phyloP scores from a whole-genome alignment of 345 rosid genomes.

The Rhizophora apiculata region DNA sequence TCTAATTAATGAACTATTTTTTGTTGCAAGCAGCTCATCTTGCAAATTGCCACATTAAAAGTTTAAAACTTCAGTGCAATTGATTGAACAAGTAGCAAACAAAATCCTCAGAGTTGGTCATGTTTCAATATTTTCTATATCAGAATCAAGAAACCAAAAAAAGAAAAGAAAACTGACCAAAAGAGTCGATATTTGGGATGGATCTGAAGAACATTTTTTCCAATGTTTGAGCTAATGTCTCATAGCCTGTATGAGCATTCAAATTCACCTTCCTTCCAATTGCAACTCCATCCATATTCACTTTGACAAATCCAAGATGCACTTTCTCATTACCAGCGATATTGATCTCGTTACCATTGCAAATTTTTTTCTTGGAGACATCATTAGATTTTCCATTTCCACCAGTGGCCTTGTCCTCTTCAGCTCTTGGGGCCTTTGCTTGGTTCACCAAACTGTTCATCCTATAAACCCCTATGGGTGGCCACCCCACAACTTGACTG shows the following conservation, averaged over 20 bases:
- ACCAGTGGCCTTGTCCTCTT: constrained; percentile 39
- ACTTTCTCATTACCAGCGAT: constrained; percentile 39
- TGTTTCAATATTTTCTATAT: too few relatives aligned
- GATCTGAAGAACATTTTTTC: constrained; percentile 32
- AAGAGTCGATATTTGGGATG: neutral
- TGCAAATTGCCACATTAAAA: too few relatives aligned
- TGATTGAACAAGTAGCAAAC: too few relatives aligned
- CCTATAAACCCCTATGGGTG: constrained; percentile 30
- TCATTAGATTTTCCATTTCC: constrained; percentile 56
- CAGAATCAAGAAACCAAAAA: too few relatives aligned
- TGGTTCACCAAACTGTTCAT: constrained; percentile 29
- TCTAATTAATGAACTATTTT: neutral
- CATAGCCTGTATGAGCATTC: constrained; percentile 35
- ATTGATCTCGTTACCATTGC: constrained; percentile 22
- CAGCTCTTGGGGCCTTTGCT: constrained; percentile 35
- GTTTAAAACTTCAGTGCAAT: too few relatives aligned
- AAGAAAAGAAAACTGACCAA: constrained; percentile 9
- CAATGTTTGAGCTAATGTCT: constrained; percentile 18
- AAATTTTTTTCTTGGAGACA: constrained; percentile 45
- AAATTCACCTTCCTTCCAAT: constrained; percentile 66
- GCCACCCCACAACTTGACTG: constrained; percentile 41
- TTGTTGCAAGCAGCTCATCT: too few relatives aligned
- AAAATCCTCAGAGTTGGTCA: neutral
- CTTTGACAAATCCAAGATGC: constrained; percentile 54
- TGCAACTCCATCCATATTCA: constrained; percentile 63